phyloP scores from a whole-genome alignment of 2,329 filamentous ascomycete genomes.

The Talaromyces sp. region DNA sequence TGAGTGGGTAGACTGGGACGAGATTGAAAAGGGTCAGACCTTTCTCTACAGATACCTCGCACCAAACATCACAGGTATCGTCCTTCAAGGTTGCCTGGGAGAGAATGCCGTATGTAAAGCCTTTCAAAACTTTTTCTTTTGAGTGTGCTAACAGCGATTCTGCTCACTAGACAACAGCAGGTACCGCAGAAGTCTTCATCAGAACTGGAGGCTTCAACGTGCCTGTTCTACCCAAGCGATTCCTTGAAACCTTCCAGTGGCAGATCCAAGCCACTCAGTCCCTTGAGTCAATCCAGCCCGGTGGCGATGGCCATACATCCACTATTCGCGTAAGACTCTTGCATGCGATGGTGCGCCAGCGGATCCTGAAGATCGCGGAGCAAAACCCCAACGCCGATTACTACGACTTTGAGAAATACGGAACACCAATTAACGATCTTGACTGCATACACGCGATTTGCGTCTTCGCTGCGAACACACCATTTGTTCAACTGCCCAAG shows the following conservation, averaged over 20 bases:
- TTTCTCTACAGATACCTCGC: too few relatives aligned
- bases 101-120: too few relatives aligned
- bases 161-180: slow-evolving; percentile 58
- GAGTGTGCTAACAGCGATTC: too few relatives aligned
- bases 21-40: slow-evolving; percentile 71
- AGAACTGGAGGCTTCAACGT: slow-evolving; percentile 73
- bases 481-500: neutral
- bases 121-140: too few relatives aligned
- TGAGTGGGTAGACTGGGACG: slow-evolving; percentile 74
- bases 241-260: slow-evolving; percentile 74
- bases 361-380: slow-evolving; percentile 62
- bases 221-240: slow-evolving; percentile 63
- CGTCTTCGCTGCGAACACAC: neutral
- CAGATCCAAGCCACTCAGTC: slow-evolving; percentile 69
- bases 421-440: slow-evolving; percentile 72
- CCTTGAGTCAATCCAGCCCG: slow-evolving; percentile 65
- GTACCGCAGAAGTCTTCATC: slow-evolving; percentile 71
- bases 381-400: slow-evolving; percentile 59
- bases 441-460: slow-evolving; percentile 60
- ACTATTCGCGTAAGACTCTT: slow-evolving; percentile 68
- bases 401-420: slow-evolving; percentile 60
- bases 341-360: slow-evolving; percentile 66
- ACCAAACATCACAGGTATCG: too few relatives aligned
- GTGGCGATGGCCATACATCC: slow-evolving; percentile 64
- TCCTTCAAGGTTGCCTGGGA: too few relatives aligned